Evolutionary conservation across 306 rosid species (phyloP), one percentile per base, ranked within the genome.

Genomic region (Trichosanthes truncata): DNA sequence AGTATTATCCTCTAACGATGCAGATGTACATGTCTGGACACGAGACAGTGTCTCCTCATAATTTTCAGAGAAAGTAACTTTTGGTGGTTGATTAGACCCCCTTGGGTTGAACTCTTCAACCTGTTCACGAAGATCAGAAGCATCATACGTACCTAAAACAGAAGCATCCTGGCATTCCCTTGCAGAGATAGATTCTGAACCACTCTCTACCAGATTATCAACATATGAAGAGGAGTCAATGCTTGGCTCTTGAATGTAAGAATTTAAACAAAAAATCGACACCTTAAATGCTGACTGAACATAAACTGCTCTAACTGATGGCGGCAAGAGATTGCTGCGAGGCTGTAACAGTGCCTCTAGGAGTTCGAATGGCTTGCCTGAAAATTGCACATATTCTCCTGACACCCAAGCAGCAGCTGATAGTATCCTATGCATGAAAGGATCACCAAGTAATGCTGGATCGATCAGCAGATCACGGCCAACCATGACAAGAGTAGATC

Each of bases 371-470:
- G 90, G 97, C 78, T 90, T 83, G 82, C 83, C 57, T 0, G 83
- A 88, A 84, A 91, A 74, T 84, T 91, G 93, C 57, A 90, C 91
- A 79, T 89, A 91, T 85, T 89, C 93, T 76, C 98, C 98, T 2
- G 87, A 88, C 63, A 89, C 90, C 97, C 98, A 95, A 78, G 98
- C 96, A 82, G 93, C 86, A 33, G 93, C 97, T 20, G 93, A 95
- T 79, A 95, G 79, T 82, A 90, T 88, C 85, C 90, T 84, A 80
- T 93, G 90, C 80, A 95, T 66, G 89, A 83, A 87, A 74, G 80
- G 89, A 84, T 95, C 90, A 67, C 97, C 96, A 66, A 90, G 91
- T 76, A 95, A 88, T 71, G 97, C 97, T n/a, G 97, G 98, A 87
- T 92, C 98, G 79, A 95, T 95, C 88, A 95, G 85, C 74, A 95